Evolutionary conservation across 2,329 filamentous ascomycete genomes (phyloP), one percentile per base, ranked within the genome.

Genomic region (Alternaria dauci): DNA sequence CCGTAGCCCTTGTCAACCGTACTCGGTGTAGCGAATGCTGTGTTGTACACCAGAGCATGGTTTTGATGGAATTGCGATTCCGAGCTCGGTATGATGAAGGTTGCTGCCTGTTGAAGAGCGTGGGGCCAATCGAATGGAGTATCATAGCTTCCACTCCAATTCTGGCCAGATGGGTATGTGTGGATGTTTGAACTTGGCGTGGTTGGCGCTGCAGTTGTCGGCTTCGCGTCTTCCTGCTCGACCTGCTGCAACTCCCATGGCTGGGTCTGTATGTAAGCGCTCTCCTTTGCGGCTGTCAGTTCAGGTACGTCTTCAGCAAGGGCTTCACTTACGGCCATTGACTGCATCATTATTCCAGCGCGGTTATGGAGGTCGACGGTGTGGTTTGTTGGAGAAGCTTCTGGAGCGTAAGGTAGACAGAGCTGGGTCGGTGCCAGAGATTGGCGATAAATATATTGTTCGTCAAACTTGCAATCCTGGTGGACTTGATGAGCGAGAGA

Each of bases 271-370:
- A 28, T 58, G 54, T 58, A 63, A 3, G 64, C 53, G 25, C 55
- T 56, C 55, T 64, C 61, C 61, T 69, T 38, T 25, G 42, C 23
- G 25, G 18, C 36, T 26, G 43, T 68, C 44, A 59, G 57, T 54
- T 28, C 32, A 38, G n/a, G 36, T 46, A 18, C 20, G 1, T 8
- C 6, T 8, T 6, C 34, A 14, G 38, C 28, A 16, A 16, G 14
- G 3, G 14, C 18, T 43, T 14, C 26, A 63, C 67, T 59, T 63
- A 69, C 71, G 12, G 68, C 51, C 30, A 55, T 48, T 9, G 65
- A 43, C 28, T 67, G 70, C 28, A 63, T 18, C 18, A 23, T 59
- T 63, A 71, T 73, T 52, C 57, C 32, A 16, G 50, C 14, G 16
- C 11, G 44, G 34, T 58, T 43, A 5, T n/a, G 41, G 41, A 42